phyloP scores from a whole-genome alignment of 2,329 filamentous ascomycete species.

The Colletotrichum sp. region DNA sequence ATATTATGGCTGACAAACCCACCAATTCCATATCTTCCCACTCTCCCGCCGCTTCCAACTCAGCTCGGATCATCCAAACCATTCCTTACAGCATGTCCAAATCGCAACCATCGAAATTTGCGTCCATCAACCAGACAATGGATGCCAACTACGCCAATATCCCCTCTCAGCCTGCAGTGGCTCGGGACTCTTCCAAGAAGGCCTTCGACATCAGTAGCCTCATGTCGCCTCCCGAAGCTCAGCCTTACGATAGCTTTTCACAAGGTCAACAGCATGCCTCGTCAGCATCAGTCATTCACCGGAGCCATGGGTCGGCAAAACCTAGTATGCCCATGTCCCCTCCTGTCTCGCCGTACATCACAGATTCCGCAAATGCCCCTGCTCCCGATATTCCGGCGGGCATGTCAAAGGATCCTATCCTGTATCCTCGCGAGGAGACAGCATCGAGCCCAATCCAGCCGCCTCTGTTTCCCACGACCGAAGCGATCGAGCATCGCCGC shows the following conservation, averaged over 20 bases:
- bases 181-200: conserved; percentile 38
- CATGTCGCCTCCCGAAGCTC: conserved; percentile 67
- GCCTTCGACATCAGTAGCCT: conserved; percentile 56
- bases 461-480: conserved; percentile 53
- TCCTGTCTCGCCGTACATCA: conserved; percentile 58
- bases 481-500: conserved; percentile 45
- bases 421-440: conserved; percentile 57
- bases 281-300: neutral
- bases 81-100: neutral
- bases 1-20: conserved; percentile 23
- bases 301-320: conserved; percentile 27
- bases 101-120: conserved; percentile 4
- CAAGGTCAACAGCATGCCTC: conserved; percentile 24
- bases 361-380: conserved; percentile 40
- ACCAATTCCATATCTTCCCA: conserved; percentile 16
- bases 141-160: conserved; percentile 20
- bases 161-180: neutral
- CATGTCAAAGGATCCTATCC: conserved; percentile 58
- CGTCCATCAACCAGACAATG: conserved; percentile 26
- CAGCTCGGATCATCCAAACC: neutral
- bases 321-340: conserved; percentile 56
- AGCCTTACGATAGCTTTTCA: conserved; percentile 57
- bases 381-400: conserved; percentile 32
- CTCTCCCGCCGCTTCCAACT: conserved; percentile 36
- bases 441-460: conserved; percentile 46